These are phyloP conservation scores for Persicaria maculosa DNA, from an alignment of 148 eudicot species.

Conservation along the genomic window DNA sequence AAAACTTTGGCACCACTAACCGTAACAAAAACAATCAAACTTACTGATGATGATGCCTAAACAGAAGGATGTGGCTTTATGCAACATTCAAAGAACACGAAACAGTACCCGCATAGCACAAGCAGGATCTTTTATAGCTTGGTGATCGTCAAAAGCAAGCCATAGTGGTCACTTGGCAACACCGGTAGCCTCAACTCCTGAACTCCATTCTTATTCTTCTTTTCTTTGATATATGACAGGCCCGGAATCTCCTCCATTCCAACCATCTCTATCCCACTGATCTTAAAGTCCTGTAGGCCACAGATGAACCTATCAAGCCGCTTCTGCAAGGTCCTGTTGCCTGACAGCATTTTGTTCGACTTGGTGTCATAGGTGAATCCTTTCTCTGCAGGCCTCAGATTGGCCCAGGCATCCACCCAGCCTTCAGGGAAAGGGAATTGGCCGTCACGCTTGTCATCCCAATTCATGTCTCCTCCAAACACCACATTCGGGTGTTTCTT, in stretches of 20 bases:
- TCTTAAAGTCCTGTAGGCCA: constrained; percentile 43
- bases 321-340: constrained; percentile 53
- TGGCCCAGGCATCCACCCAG: constrained; percentile 80
- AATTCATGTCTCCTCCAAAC: constrained; percentile 95
- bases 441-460: constrained; percentile 86
- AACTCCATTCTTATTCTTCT: constrained; percentile 47
- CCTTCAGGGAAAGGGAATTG: constrained; percentile 53
- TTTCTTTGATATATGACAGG: constrained; percentile 44
- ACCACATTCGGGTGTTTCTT: constrained; percentile 43
- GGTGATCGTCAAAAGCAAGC: constrained; percentile 53
- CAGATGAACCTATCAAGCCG: constrained; percentile 66
- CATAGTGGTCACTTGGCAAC: constrained; percentile 88
- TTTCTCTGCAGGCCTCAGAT: constrained; percentile 48
- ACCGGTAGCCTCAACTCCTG: constrained; percentile 65
- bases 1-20: background rate
- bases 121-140: background rate
- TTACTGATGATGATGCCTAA: background rate
- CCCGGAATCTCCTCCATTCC: constrained; percentile 71
- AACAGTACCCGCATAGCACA: background rate
- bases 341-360: constrained; percentile 67
- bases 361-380: constrained; percentile 92
- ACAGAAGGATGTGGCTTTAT: background rate
- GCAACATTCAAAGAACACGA: background rate
- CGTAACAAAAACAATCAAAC: background rate
- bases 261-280: constrained; percentile 58